Conservation (phyloP, 2,329 filamentous ascomycete species). For the Ophiostoma angusticollis region DNA sequence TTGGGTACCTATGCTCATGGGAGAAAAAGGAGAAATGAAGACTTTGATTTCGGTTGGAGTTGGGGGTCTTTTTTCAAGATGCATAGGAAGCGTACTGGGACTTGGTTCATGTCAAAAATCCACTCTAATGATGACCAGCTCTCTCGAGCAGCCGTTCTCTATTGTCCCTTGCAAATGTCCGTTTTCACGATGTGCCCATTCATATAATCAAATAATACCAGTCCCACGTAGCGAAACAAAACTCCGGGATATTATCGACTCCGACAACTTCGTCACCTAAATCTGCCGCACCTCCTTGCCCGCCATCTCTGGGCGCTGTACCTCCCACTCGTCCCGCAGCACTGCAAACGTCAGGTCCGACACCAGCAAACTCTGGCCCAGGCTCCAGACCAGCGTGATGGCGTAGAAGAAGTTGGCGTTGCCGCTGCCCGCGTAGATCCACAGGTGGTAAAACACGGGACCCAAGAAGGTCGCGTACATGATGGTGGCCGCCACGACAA, state of each 20-base stretch:
- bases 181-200: no score
- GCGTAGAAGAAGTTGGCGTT: constrained; percentile 99
- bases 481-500: constrained; percentile 69
- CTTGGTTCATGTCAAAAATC: not conserved
- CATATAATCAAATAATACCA: no score
- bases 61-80: no score
- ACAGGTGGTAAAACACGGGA: constrained; percentile 90
- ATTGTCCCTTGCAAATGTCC: no score
- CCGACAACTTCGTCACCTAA: constrained; percentile 30
- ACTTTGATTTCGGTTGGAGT: no score
- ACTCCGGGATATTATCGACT: no score
- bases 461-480: constrained; percentile 82
- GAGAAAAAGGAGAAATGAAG: no score
- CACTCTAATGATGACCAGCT: no score
- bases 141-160: no score
- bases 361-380: constrained; percentile 75
- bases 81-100: no score
- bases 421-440: constrained; percentile 95
- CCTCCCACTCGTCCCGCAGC: constrained; percentile 85
- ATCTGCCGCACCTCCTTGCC: constrained; percentile 83
- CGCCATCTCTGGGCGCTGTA: constrained; percentile 77
- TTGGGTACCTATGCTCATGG: no score
- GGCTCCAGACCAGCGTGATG: constrained; percentile 95
- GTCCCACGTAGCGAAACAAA: no score
- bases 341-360: constrained; percentile 82